phyloP scores from a whole-genome alignment of 2,329 filamentous ascomycete species.

The Xylaria sp. region DNA sequence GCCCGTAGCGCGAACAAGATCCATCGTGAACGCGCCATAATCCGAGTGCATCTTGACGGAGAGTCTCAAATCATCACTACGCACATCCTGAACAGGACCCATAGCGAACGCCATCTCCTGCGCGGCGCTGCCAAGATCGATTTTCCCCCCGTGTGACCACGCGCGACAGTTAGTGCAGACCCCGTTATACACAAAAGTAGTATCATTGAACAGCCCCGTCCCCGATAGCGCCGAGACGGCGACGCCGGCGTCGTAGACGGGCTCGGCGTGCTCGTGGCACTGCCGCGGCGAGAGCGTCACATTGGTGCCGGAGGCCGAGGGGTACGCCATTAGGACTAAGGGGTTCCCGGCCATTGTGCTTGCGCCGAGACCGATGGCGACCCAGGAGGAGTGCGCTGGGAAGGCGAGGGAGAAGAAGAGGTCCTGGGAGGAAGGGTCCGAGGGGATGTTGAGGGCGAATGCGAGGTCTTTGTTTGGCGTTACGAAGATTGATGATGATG shows the following conservation, averaged over 20 bases:
- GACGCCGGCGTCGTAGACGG: constrained; percentile 58
- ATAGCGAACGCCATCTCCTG: constrained; percentile 67
- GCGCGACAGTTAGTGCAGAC: constrained; percentile 64
- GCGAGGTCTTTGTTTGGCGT: constrained; percentile 56
- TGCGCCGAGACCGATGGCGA: constrained; percentile 65
- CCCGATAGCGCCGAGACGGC: constrained; percentile 57
- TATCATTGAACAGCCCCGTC: constrained; percentile 60
- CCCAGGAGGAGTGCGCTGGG: constrained; percentile 60
- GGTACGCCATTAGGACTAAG: constrained; percentile 67
- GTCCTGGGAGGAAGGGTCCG: constrained; percentile 60
- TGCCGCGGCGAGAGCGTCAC: constrained; percentile 68
- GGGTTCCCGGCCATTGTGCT: constrained; percentile 60
- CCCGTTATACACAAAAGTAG: constrained; percentile 60
- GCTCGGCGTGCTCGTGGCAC: constrained; percentile 63
- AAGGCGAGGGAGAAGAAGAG: constrained; percentile 67
- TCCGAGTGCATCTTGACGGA: constrained; percentile 63
- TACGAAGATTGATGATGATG: constrained; percentile 47
- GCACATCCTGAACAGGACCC: constrained; percentile 59
- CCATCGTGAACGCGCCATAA: constrained; percentile 66
- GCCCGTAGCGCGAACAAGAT: constrained; percentile 64
- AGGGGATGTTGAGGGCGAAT: constrained; percentile 80
- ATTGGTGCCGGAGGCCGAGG: constrained; percentile 57
- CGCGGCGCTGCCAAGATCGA: constrained; percentile 61
- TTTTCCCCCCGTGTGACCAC: constrained; percentile 54
- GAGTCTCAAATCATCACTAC: constrained; percentile 57